A percentile compares a stretch with the other conserved stretches of the same genome.
Conservation (phyloP, 75 land plant species). For the Picea sitchensis region DNA sequence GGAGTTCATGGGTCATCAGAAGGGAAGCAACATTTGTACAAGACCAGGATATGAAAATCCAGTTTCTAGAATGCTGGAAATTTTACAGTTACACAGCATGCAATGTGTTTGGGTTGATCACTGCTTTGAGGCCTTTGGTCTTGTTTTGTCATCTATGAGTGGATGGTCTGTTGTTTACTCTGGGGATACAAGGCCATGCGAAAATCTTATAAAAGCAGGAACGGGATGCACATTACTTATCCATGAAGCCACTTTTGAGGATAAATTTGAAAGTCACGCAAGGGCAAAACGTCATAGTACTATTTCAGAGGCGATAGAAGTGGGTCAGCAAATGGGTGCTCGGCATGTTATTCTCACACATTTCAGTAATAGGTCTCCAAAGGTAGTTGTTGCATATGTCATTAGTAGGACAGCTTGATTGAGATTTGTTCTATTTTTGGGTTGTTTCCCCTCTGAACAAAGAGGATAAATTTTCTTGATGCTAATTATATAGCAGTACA, state of each 20-base stretch:
- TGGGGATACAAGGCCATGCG: conserved; percentile 32
- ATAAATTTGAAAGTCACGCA: conserved; percentile 19
- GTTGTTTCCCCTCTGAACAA: neutral
- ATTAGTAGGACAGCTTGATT: conserved; percentile 8
- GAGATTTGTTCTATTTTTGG: neutral
- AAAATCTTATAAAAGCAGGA: conserved; percentile 23
- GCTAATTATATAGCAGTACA: neutral
- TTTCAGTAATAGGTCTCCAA: conserved; percentile 34
- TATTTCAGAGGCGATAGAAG: conserved; percentile 28
- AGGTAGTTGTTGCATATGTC: conserved; percentile 2
- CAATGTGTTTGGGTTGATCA: conserved; percentile 22
- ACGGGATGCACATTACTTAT: conserved; percentile 32
- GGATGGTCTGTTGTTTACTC: conserved; percentile 34
- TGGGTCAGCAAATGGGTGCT: conserved; percentile 22
- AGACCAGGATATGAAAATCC: conserved; percentile 1
- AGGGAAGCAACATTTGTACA: neutral
- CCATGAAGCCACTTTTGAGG: conserved; percentile 39
- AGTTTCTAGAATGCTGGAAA: conserved; percentile 14
- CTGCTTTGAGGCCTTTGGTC: conserved; percentile 30
- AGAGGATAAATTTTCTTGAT: neutral
- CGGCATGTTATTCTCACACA: conserved; percentile 30
- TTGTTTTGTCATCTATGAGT: conserved; percentile 16
- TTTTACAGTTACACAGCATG: conserved; percentile 14
- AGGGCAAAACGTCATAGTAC: conserved; percentile 25
- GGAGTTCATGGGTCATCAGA: conserved; percentile 9